Evolutionary conservation across 2,329 filamentous ascomycete genomes (phyloP), one percentile per base, ranked within the genome.

Genomic region (Colletotrichum cuscutae): DNA sequence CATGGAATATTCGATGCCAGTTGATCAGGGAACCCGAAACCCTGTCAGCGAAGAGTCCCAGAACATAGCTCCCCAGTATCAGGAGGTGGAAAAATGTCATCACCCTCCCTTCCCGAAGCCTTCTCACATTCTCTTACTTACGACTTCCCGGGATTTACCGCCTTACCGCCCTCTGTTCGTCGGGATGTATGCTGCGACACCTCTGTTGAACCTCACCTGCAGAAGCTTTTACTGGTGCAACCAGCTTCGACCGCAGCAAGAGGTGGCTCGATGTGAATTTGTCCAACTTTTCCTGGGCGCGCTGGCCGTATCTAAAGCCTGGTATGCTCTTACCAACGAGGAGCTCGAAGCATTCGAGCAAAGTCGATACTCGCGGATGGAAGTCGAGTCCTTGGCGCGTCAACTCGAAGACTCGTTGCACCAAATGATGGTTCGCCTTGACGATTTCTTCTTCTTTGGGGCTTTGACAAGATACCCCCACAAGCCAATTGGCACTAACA

Each of bases 391-490:
- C 13, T 32, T 58, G 32, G 30, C 46, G 24, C 12, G 19, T 5
- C 15, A 11, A 30, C 54, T 71, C 15, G 56, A 67, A 5, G 2
- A 8, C 11, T 59, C 32, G 26, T 30, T 67, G 4, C 24, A 24
- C 9, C 5, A 24, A 7, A 49, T 73, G 28, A 66, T 71, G 54
- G 9, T 7, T 19, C 9, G 12, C 8, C 42, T 71, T 4, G 71
- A 74, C 65, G 49, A 65, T 2, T 63, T 35, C n/a, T 64, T 74
- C 65, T 73, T 67, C 32, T 64, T 70, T 28, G 58, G 70, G 12
- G 56, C 53, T 24, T 5, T 73, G 57, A 73, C 61, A 4, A 58
- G 52, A n/a, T 22, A 19, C 13, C 54, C 56, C 19, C 46, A 22
- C n/a, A 22, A 53, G 8, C 52, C 52, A 15, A 24, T 2, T 24